Evolutionary conservation across 1,284 basidiomycete species (phyloP).

Genomic region (Bjerkandera adusta): DNA sequence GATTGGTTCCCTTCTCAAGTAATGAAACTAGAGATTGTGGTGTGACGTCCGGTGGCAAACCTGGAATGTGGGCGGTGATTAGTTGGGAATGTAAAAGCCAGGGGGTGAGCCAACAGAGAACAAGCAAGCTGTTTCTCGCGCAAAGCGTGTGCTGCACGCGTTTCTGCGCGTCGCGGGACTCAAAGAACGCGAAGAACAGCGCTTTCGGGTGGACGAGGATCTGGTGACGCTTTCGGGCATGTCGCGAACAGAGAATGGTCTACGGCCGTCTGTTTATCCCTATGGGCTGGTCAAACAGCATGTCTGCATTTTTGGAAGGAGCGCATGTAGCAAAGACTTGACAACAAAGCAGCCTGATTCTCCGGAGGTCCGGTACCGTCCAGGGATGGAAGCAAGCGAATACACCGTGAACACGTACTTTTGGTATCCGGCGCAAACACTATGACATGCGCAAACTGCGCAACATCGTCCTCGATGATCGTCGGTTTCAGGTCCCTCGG

Average conservation of each 20-base stretch:
- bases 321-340: no score
- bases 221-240: no score
- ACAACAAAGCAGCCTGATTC: neutral
- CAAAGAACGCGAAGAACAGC: neutral
- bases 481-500: slow-evolving; percentile 70
- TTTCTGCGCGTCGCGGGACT: no score
- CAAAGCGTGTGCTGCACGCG: no score
- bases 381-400: neutral
- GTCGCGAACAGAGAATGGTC: no score
- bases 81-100: slow-evolving; percentile 5
- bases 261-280: no score
- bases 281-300: no score
- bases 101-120: neutral
- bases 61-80: slow-evolving; percentile 38
- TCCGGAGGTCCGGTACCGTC: neutral
- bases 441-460: slow-evolving; percentile 81
- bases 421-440: slow-evolving; percentile 82
- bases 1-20: slow-evolving; percentile 74
- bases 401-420: slow-evolving; percentile 51
- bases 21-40: slow-evolving; percentile 82
- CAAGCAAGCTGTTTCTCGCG: neutral
- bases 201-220: neutral
- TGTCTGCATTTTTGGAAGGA: no score
- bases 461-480: slow-evolving; percentile 69
- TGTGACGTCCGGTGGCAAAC: slow-evolving; percentile 72